These are phyloP conservation scores for Calcarisporium arbuscula DNA, from an alignment of 2,329 filamentous ascomycete genomes.

Conservation along the genomic window DNA sequence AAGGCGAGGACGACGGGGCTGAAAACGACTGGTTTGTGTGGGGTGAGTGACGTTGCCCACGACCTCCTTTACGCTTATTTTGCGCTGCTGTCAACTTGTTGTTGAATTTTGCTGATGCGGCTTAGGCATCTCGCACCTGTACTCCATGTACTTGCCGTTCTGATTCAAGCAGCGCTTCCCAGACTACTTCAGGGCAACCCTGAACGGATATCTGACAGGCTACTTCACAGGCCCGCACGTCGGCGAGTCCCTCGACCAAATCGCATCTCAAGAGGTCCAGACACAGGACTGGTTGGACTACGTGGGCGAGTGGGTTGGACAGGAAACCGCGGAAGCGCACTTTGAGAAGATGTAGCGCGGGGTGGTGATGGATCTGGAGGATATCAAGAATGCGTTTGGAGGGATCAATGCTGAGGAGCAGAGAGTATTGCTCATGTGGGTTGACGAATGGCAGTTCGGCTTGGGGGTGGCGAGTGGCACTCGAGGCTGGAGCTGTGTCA, in stretches of 20 bases:
- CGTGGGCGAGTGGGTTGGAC: neutral
- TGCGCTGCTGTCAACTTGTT: no score
- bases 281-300: constrained; percentile 1
- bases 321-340: neutral
- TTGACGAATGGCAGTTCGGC: constrained; percentile 1
- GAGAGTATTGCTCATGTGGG: constrained; percentile 2
- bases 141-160: constrained; percentile 5
- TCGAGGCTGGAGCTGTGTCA: constrained; percentile 1
- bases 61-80: neutral
- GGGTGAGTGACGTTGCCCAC: neutral
- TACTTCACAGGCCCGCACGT: constrained; percentile 4
- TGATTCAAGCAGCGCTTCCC: constrained; percentile 2
- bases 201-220: constrained; percentile 1
- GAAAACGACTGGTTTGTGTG: constrained; percentile 4
- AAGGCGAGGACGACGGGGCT: constrained; percentile 4
- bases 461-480: constrained; percentile 1
- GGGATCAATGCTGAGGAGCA: constrained; percentile 2
- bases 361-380: constrained; percentile 3
- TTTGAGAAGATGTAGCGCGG: neutral
- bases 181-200: constrained; percentile 5
- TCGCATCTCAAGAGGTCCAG: constrained; percentile 1
- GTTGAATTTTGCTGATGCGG: no score
- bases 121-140: constrained; percentile 3
- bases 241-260: constrained; percentile 1
- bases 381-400: constrained; percentile 4